phyloP scores from a whole-genome alignment of 768 basidiomycete genomes.

The Hemileccinum impolitum region DNA sequence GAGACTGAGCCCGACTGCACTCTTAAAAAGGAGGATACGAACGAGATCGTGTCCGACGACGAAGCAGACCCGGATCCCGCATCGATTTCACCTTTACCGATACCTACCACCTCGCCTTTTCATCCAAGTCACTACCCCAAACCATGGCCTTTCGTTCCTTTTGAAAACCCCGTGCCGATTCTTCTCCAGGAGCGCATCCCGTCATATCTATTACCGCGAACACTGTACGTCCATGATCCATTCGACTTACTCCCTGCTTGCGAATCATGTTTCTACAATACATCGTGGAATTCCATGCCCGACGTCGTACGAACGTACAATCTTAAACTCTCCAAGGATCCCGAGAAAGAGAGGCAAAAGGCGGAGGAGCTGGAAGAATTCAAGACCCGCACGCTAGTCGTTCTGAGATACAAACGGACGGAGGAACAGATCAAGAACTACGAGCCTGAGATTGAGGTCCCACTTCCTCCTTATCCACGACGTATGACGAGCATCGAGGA shows the following conservation, averaged over 20 bases:
- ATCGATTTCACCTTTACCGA: constrained; percentile 1
- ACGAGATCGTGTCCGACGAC: neutral
- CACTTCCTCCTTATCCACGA: constrained; percentile 26
- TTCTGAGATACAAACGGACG: constrained; percentile 18
- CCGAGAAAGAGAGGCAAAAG: constrained; percentile 3
- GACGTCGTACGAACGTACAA: too few species aligned
- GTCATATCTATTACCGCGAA: constrained; percentile 37
- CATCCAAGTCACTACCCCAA: constrained; percentile 35
- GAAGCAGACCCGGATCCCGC: neutral
- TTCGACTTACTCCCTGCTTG: constrained; percentile 31
- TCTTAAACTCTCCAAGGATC: neutral
- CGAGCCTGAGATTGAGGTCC: constrained; percentile 29
- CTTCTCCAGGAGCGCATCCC: constrained; percentile 35
- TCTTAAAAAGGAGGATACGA: too few species aligned
- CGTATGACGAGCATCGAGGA: constrained; percentile 28
- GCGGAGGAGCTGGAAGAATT: constrained; percentile 10
- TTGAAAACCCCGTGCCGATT: constrained; percentile 19
- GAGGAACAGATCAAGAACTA: constrained; percentile 20
- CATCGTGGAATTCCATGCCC: too few species aligned
- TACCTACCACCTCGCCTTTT: constrained; percentile 27
- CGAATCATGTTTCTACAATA: neutral
- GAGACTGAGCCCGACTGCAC: too few species aligned
- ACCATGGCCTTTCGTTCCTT: constrained; percentile 42
- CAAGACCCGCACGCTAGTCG: constrained; percentile 17
- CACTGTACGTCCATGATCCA: constrained; percentile 43